Conservation (phyloP, 495 filamentous ascomycete genomes). For the Pseudoneurospora amorphoporcata region DNA sequence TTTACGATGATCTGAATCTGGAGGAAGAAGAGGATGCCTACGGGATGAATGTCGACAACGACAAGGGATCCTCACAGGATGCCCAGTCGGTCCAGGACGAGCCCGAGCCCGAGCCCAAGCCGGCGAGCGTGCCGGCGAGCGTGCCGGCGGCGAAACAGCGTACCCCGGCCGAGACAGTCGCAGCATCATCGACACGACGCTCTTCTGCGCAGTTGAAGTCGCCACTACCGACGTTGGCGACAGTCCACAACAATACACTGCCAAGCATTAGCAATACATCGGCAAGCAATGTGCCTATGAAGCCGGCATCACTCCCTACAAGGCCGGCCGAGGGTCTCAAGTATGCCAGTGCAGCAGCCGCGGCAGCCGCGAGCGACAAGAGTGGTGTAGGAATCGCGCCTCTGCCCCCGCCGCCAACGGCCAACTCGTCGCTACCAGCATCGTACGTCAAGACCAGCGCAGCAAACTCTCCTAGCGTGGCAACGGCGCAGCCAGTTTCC, state of each 20-base stretch:
- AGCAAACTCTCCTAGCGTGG: conserved; percentile 32
- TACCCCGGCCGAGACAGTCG: conserved; percentile 38
- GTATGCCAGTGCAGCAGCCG: conserved; percentile 92
- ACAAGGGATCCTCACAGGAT: conserved; percentile 89
- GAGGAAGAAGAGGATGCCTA: conserved; percentile 80
- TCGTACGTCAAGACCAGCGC: conserved; percentile 30
- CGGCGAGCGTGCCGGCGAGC: conserved; percentile 33
- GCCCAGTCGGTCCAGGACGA: conserved; percentile 89
- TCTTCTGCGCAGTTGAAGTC: conserved; percentile 90
- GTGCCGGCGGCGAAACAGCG: conserved; percentile 39
- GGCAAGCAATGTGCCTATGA: conserved; percentile 51
- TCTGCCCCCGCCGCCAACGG: conserved; percentile 72
- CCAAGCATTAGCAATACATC: conserved; percentile 53
- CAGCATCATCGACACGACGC: conserved; percentile 49
- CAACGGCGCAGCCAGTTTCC: conserved; percentile 29
- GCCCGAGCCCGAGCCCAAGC: conserved; percentile 42
- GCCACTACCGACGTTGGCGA: conserved; percentile 80
- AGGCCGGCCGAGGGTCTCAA: conserved; percentile 83
- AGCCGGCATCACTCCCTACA: conserved; percentile 79
- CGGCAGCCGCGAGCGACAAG: conserved; percentile 87
- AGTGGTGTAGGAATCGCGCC: conserved; percentile 93
- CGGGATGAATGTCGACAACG: conserved; percentile 71
- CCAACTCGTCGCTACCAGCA: conserved; percentile 40
- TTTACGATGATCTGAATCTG: conserved; percentile 91
- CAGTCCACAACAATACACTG: conserved; percentile 56